phyloP scores from a whole-genome alignment of 768 basidiomycete genomes.

The Trametes sanguinea region DNA sequence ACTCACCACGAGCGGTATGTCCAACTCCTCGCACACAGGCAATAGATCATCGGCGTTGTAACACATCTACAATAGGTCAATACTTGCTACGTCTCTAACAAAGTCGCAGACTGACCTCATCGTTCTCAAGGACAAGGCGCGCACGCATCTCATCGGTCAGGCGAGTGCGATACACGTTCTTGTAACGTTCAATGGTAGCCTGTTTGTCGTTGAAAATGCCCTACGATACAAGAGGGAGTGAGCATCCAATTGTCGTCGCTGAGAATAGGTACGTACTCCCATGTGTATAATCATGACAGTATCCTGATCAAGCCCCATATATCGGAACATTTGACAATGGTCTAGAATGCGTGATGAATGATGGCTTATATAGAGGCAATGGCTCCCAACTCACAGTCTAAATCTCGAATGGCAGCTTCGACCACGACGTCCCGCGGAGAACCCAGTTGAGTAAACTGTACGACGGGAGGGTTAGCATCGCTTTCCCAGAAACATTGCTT shows the following conservation, averaged over 20 bases:
- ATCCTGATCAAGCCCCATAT: constrained; percentile 81
- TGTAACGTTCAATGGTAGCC: constrained; percentile 70
- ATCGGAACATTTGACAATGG: constrained; percentile 85
- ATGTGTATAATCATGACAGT: constrained; percentile 88
- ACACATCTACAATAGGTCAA: constrained; percentile 53
- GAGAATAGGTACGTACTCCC: constrained; percentile 49
- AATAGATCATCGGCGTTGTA: constrained; percentile 89
- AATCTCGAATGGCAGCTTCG: constrained; percentile 73
- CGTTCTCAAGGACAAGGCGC: constrained; percentile 89
- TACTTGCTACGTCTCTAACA: no score
- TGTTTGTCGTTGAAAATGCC: constrained; percentile 83
- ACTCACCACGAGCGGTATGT: constrained; percentile 47
- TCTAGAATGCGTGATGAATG: constrained; percentile 36
- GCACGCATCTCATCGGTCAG: constrained; percentile 65
- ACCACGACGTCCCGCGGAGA: constrained; percentile 78
- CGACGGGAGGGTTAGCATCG: not conserved
- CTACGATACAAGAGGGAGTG: constrained; percentile 32
- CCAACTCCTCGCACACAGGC: constrained; percentile 82
- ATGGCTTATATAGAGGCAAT: not conserved
- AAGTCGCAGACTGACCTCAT: constrained; percentile 59
- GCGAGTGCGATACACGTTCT: constrained; percentile 59
- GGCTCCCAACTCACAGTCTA: constrained; percentile 47
- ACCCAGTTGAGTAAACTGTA: constrained; percentile 72
- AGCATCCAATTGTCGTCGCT: not conserved
- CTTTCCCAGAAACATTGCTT: not conserved